phyloP scores from a whole-genome alignment of 805 yeast genomes.

The Saccharomycopsis synnaedendra region DNA sequence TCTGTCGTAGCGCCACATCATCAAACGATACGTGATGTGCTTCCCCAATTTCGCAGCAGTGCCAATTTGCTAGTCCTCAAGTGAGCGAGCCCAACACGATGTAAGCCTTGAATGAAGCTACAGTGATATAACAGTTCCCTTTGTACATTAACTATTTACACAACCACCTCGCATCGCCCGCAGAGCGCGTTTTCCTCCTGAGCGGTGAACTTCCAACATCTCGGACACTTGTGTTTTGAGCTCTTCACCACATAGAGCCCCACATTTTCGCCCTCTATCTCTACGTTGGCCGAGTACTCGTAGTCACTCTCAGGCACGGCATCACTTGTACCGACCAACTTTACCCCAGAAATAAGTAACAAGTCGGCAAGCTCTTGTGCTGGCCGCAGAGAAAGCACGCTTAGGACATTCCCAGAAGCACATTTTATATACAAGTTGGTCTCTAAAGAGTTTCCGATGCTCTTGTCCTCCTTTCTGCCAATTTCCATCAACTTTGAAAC shows the following conservation, averaged over 20 bases:
- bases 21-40: no score
- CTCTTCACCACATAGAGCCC: slow-evolving; percentile 32
- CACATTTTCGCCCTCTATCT: slow-evolving; percentile 21
- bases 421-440: slow-evolving; percentile 26
- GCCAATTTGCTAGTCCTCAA: no score
- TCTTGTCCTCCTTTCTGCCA: slow-evolving; percentile 40
- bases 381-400: slow-evolving; percentile 13
- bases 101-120: not conserved
- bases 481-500: slow-evolving; percentile 42
- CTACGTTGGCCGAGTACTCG: slow-evolving; percentile 23
- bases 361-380: slow-evolving; percentile 42
- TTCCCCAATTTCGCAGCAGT: no score
- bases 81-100: not conserved
- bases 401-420: not conserved
- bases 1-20: no score
- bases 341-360: slow-evolving; percentile 53
- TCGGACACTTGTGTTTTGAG: slow-evolving; percentile 58
- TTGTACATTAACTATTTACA: slow-evolving; percentile 4
- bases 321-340: slow-evolving; percentile 21
- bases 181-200: slow-evolving; percentile 45
- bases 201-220: slow-evolving; percentile 85
- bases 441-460: slow-evolving; percentile 50
- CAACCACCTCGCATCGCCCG: slow-evolving; percentile 43
- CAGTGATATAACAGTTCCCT: not conserved
- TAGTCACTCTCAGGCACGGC: slow-evolving; percentile 21